These are phyloP conservation scores for Erythrobasidium yunnanense DNA, from an alignment of 768 basidiomycete genomes.

Conservation along the genomic window DNA sequence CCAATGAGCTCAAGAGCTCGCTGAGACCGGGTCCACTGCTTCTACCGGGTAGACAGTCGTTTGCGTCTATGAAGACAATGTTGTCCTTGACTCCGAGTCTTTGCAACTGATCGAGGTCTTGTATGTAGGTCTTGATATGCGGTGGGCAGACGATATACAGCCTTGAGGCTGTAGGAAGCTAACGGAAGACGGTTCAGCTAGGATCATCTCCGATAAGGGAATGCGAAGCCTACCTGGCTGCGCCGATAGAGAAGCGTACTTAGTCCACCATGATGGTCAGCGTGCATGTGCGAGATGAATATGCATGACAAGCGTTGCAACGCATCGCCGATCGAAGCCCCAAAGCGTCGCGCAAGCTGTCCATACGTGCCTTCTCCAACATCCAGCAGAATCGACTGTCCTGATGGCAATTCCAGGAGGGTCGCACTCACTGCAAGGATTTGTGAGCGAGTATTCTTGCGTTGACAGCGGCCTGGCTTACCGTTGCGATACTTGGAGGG, in stretches of 20 bases:
- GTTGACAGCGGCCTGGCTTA: constrained; percentile 42
- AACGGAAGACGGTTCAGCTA: too few species aligned
- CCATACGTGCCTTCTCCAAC: constrained; percentile 88
- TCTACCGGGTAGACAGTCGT: background rate
- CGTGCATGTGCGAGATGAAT: constrained; percentile 82
- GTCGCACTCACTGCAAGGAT: constrained; percentile 51
- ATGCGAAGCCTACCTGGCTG: constrained; percentile 51
- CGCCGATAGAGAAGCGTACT: constrained; percentile 62
- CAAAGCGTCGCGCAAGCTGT: constrained; percentile 69
- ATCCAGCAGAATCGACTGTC: constrained; percentile 68
- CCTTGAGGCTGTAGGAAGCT: constrained; percentile 17
- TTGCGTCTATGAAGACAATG: constrained; percentile 31
- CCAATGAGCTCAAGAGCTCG: constrained; percentile 41
- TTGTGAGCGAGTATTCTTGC: background rate
- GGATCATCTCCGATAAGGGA: too few species aligned
- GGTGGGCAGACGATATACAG: constrained; percentile 61
- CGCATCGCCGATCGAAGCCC: constrained; percentile 42
- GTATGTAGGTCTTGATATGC: constrained; percentile 55
- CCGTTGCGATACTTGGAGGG: constrained; percentile 82
- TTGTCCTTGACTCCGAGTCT: constrained; percentile 52
- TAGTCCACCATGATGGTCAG: constrained; percentile 80
- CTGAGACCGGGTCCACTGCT: background rate
- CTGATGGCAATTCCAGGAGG: constrained; percentile 60
- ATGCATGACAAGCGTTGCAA: constrained; percentile 62
- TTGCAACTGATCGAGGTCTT: constrained; percentile 61